Conservation (phyloP, 768 basidiomycete species). For the Naganishia friedmannii region DNA sequence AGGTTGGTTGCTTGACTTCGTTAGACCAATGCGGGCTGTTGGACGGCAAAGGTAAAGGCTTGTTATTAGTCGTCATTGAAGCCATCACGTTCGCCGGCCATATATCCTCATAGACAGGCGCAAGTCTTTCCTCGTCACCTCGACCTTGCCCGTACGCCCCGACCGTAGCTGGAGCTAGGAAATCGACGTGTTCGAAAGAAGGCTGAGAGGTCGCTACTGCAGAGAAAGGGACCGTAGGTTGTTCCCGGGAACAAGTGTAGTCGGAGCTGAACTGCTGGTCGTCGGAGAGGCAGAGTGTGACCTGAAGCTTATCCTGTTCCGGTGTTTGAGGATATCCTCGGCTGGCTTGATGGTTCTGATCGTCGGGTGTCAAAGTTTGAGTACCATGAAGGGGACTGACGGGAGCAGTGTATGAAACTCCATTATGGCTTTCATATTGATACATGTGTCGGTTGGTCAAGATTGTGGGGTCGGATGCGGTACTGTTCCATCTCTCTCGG, state of each 20-base stretch:
- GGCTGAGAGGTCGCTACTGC: slow-evolving; percentile 7
- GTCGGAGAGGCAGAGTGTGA: not conserved
- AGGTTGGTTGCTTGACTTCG: not conserved
- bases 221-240: slow-evolving; percentile 5
- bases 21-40: not conserved
- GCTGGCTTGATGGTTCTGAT: not conserved
- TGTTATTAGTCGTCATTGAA: not conserved
- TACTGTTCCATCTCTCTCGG: slow-evolving; percentile 11
- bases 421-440: not conserved
- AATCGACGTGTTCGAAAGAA: slow-evolving; percentile 4
- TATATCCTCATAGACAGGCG: slow-evolving; percentile 7
- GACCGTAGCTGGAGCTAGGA: not conserved
- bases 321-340: slow-evolving; percentile 5
- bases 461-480: not conserved
- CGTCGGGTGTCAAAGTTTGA: not conserved
- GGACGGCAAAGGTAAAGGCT: not conserved
- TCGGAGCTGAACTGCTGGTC: not conserved
- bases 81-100: slow-evolving; percentile 12
- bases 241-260: not conserved
- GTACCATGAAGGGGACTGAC: slow-evolving; percentile 4
- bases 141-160: not conserved
- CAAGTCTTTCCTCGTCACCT: not conserved
- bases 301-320: not conserved
- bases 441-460: not conserved
- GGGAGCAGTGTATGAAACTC: slow-evolving; percentile 5